Evolutionary conservation across 768 basidiomycete genomes (phyloP).

Genomic region (Austroboletus festivus): DNA sequence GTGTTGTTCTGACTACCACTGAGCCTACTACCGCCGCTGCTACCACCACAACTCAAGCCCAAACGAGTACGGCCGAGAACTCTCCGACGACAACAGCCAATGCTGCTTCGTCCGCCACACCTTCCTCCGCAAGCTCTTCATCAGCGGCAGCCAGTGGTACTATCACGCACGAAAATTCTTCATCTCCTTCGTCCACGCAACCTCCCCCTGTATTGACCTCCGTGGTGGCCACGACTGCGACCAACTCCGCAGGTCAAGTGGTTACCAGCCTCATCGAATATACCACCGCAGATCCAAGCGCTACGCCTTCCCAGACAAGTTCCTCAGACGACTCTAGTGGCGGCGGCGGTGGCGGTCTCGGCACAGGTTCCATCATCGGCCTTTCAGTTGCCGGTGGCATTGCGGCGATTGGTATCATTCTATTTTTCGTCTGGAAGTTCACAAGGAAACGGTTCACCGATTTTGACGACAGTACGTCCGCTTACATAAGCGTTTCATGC

Average conservation of each 20-base stretch:
- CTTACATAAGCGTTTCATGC: slow-evolving; percentile 12
- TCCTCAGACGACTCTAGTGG: slow-evolving; percentile 16
- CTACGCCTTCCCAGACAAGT: slow-evolving; percentile 24
- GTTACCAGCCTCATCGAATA: slow-evolving; percentile 23
- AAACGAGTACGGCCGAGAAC: background rate
- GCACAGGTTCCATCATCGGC: slow-evolving; percentile 74
- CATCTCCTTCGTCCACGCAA: background rate
- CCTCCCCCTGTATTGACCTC: slow-evolving; percentile 1
- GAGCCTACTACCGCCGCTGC: background rate
- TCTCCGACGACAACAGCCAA: slow-evolving; percentile 1
- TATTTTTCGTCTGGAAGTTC: slow-evolving; percentile 84
- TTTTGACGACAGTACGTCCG: slow-evolving; percentile 73
- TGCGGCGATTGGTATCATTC: slow-evolving; percentile 64
- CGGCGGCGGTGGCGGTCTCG: slow-evolving; percentile 38
- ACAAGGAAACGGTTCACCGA: slow-evolving; percentile 72
- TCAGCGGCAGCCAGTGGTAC: background rate
- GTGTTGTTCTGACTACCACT: background rate
- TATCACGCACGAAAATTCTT: slow-evolving; percentile 5
- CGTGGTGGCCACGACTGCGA: slow-evolving; percentile 22
- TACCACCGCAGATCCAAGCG: slow-evolving; percentile 19
- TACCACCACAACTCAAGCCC: slow-evolving; percentile 1
- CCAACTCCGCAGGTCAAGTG: slow-evolving; percentile 29
- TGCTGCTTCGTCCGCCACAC: slow-evolving; percentile 12
- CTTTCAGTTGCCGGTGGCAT: slow-evolving; percentile 80
- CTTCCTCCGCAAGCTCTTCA: slow-evolving; percentile 3